A percentile compares a stretch with the other conserved stretches of the same genome.
Evolutionary conservation across 164 flowering plant species (phyloP).

Genomic region (Houttuynia cordata): DNA sequence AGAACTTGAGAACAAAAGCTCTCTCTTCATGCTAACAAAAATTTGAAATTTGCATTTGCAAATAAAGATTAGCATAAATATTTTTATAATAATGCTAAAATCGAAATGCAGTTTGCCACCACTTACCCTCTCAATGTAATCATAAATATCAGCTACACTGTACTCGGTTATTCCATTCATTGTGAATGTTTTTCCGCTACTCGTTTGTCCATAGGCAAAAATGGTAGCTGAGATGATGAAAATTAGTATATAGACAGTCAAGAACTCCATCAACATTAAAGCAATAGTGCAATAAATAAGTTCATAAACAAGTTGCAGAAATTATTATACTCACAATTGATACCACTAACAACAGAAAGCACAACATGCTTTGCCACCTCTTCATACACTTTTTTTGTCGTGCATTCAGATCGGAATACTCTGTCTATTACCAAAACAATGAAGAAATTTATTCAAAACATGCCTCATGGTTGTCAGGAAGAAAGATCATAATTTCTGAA

Average conservation of each 20-base stretch:
- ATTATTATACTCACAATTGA: constrained; percentile 52
- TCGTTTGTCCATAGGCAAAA: constrained; percentile 97
- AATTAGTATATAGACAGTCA: neutral
- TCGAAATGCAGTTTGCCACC: no score
- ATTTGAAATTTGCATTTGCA: neutral
- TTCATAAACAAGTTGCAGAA: neutral
- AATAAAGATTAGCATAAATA: neutral
- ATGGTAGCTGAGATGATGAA: constrained; percentile 47
- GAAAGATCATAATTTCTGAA: no score
- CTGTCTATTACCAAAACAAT: constrained; percentile 34
- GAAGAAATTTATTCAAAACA: neutral
- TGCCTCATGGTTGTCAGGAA: no score
- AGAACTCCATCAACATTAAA: neutral
- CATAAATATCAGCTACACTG: constrained; percentile 62
- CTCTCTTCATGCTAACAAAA: constrained; percentile 60
- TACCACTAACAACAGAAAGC: constrained; percentile 72
- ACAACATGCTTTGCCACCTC: constrained; percentile 72
- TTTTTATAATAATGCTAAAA: neutral
- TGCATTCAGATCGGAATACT: constrained; percentile 46
- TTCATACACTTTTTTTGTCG: constrained; percentile 67
- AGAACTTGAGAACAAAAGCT: constrained; percentile 70
- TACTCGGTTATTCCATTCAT: constrained; percentile 77
- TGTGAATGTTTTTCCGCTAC: constrained; percentile 97
- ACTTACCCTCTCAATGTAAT: constrained; percentile 49
- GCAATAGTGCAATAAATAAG: neutral